Base-by-base conservation (phyloP, 1,139 yeast genomes). In the Blastobotrys buckinghamii region DNA sequence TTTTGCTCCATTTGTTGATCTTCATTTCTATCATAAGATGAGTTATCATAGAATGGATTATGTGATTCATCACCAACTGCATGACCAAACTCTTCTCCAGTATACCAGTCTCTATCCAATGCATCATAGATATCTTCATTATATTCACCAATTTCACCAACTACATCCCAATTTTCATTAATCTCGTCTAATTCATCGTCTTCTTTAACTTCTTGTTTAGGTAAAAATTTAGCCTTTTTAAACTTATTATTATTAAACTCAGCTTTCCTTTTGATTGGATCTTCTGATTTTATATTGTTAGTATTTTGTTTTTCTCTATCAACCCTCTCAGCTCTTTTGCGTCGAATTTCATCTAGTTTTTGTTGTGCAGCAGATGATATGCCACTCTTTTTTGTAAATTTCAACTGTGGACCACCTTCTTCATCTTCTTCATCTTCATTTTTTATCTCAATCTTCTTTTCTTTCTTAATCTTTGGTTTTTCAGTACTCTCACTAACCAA, bases 41-140 rank as follows among this genome's bases (percentile, higher is more conserved):
- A 52, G 5, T 55, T 58, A 19, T 62, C 65, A 15, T 53, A 56
- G 44, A 66, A 65, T 1, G 67, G 68, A 40, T 64, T 64, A 37
- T 64, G 69, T 16, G 59, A 55, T n/a, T 65, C 69, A 42, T 68
- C 72, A 2, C 70, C 70, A 17, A 64, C 65, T 6, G 59, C 54
- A 41, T 64, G 64, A 22, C 24, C 67, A 46, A 58, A 55, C 37
- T 68, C 72, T 33, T 68, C 72, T 2, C 62, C 59, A 10, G 59
- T 60, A 53, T 69, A 69, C 71, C 73, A 69, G 44, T 68, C 72
- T 13, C 73, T 54, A 45, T 69, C 73, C 9, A 59, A 50, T 10
- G 58, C 61, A 22, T 44, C 51, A 12, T 47, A 49, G 1, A 56
- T 36, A 16, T 55, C 59, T 24, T 36, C 41, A 20, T 50, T 54